A percentile compares a stretch with the other conserved stretches of the same genome.
These are phyloP conservation scores for Ustulina deusta DNA, from an alignment of 2,329 filamentous ascomycete genomes.

Conservation along the genomic window DNA sequence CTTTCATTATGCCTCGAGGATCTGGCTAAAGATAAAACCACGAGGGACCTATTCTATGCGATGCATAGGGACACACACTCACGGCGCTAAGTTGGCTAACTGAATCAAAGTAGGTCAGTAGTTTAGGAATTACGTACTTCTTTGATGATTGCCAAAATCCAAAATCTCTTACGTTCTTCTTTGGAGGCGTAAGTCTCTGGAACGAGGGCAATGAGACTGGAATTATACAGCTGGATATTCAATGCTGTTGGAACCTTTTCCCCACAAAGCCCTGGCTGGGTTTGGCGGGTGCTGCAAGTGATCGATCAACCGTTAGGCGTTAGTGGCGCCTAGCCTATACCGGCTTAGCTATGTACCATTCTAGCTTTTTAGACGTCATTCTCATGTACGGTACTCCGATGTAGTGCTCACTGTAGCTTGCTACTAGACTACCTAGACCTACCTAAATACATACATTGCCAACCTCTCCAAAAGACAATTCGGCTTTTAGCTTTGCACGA, in stretches of 20 bases:
- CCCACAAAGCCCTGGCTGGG: constrained; percentile 21
- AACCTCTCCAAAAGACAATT: not conserved
- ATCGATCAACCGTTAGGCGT: constrained; percentile 8
- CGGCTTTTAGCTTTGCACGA: not conserved
- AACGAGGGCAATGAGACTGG: no score
- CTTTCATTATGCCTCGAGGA: no score
- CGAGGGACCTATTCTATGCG: not conserved
- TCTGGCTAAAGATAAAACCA: not conserved
- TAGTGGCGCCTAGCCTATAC: constrained; percentile 6
- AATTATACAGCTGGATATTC: no score
- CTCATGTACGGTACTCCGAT: constrained; percentile 11
- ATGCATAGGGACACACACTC: no score
- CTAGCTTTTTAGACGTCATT: constrained; percentile 37
- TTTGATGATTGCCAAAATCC: no score
- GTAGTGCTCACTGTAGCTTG: not conserved
- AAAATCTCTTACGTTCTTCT: no score
- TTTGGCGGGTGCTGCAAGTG: constrained; percentile 5
- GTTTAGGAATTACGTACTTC: no score
- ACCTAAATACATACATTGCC: no score
- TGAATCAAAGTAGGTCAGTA: no score
- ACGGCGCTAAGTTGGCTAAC: no score
- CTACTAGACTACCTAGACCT: no score
- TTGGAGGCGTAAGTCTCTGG: no score
- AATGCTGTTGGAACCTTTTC: constrained; percentile 2
- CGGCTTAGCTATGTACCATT: constrained; percentile 17